Conservation (phyloP, 2,329 filamentous ascomycete genomes). For the Ceratocystis huliohia region DNA sequence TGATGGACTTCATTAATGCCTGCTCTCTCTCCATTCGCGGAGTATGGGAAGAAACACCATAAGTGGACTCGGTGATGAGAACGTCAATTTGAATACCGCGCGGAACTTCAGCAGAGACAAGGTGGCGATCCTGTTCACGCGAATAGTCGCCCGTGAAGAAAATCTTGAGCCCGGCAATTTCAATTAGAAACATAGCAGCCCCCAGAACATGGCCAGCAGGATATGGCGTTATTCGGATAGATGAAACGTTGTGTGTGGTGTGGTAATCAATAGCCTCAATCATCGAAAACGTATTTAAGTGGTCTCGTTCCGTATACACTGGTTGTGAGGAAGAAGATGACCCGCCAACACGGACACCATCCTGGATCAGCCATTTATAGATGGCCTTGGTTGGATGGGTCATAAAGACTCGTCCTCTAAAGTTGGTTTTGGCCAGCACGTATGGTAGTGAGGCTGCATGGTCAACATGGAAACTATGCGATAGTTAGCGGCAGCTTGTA, state of each 20-base stretch:
- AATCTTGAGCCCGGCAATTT: slow-evolving; percentile 92
- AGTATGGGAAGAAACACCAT: slow-evolving; percentile 87
- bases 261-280: slow-evolving; percentile 98
- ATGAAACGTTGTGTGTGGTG: slow-evolving; percentile 93
- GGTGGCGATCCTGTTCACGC: slow-evolving; percentile 83
- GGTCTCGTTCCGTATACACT: slow-evolving; percentile 90
- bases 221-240: slow-evolving; percentile 91
- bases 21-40: slow-evolving; percentile 84
- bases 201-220: slow-evolving; percentile 96
- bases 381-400: slow-evolving; percentile 98
- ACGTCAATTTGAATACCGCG: slow-evolving; percentile 85
- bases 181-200: slow-evolving; percentile 95
- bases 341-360: slow-evolving; percentile 81
- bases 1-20: slow-evolving; percentile 90
- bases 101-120: slow-evolving; percentile 86
- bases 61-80: slow-evolving; percentile 93
- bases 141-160: slow-evolving; percentile 98
- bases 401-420: slow-evolving; percentile 95
- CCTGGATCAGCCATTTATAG: slow-evolving; percentile 98
- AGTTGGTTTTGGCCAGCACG: slow-evolving; percentile 94
- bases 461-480: slow-evolving; percentile 81
- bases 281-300: slow-evolving; percentile 79
- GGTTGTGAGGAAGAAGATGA: slow-evolving; percentile 56
- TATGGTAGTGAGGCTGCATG: slow-evolving; percentile 98
- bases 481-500: slow-evolving; percentile 20